Evolutionary conservation across 495 filamentous ascomycete genomes (phyloP).

Genomic region (Penicillium steckii): DNA sequence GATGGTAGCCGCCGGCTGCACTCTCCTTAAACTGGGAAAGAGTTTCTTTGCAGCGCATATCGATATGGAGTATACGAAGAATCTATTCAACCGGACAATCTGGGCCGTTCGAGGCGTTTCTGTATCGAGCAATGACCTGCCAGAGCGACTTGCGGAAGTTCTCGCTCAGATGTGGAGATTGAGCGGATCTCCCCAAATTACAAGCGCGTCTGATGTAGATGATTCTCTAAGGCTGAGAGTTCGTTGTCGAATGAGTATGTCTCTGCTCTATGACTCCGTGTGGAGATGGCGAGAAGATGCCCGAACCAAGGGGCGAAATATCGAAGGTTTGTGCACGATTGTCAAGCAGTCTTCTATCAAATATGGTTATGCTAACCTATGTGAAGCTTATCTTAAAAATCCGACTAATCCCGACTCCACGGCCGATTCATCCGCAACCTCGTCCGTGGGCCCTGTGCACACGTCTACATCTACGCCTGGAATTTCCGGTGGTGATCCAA

Average conservation of each 20-base stretch:
- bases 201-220: slow-evolving; percentile 50
- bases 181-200: slow-evolving; percentile 50
- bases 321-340: slow-evolving; percentile 55
- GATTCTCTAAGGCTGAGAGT: slow-evolving; percentile 79
- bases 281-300: slow-evolving; percentile 93
- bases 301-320: slow-evolving; percentile 71
- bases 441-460: slow-evolving; percentile 39
- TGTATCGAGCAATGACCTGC: slow-evolving; percentile 79
- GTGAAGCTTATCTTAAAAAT: slow-evolving; percentile 70
- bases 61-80: slow-evolving; percentile 70
- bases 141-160: slow-evolving; percentile 82
- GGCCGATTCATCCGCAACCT: slow-evolving; percentile 69
- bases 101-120: slow-evolving; percentile 73
- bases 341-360: no score
- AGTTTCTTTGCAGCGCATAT: slow-evolving; percentile 73
- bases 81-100: slow-evolving; percentile 75
- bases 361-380: background rate
- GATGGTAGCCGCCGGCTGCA: slow-evolving; percentile 84
- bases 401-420: slow-evolving; percentile 82
- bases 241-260: slow-evolving; percentile 89
- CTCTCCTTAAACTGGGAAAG: slow-evolving; percentile 79
- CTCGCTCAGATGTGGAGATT: slow-evolving; percentile 91
- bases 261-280: slow-evolving; percentile 85
- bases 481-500: slow-evolving; percentile 40
- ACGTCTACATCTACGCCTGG: slow-evolving; percentile 37